A percentile compares a stretch with the other conserved stretches of the same genome.
Conservation (phyloP, 2,329 filamentous ascomycete genomes). For the Talaromyces sp. region DNA sequence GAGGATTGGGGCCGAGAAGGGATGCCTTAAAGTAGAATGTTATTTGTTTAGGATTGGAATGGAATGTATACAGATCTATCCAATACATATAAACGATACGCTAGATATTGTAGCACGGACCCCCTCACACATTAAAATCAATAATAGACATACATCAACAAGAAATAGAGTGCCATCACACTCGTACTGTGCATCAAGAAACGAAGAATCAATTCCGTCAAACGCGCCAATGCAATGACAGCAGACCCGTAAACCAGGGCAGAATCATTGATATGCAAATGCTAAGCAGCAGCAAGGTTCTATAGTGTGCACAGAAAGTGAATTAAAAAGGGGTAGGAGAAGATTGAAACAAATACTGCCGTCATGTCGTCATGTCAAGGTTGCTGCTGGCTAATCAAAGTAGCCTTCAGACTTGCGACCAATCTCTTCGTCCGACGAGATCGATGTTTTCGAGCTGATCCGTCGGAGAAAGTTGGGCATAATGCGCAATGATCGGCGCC, state of each 20-base stretch:
- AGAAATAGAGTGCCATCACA: background rate
- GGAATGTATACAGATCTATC: background rate
- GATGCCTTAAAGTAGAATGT: too few species aligned
- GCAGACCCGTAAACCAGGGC: background rate
- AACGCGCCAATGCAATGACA: background rate
- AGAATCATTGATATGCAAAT: slow-evolving; percentile 10
- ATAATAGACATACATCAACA: background rate
- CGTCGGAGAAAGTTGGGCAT: slow-evolving; percentile 32
- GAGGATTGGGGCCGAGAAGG: too few species aligned
- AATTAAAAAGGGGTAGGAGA: background rate
- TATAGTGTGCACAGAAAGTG: background rate
- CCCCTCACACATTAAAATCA: background rate
- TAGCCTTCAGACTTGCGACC: slow-evolving; percentile 27
- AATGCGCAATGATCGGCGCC: slow-evolving; percentile 26
- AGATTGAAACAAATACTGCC: slow-evolving; percentile 2
- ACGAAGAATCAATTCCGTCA: slow-evolving; percentile 9
- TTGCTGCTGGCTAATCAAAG: slow-evolving; percentile 30
- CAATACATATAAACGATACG: background rate
- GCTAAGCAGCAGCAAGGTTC: slow-evolving; percentile 1
- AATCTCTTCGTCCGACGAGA: slow-evolving; percentile 33
- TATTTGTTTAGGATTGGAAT: too few species aligned
- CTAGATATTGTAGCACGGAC: background rate
- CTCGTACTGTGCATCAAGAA: background rate
- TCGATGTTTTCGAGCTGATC: slow-evolving; percentile 36
- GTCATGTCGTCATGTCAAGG: slow-evolving; percentile 16